Evolutionary conservation across 306 rosid genomes (phyloP), one percentile per base, ranked within the genome.

Genomic region (Benincasa hispida): DNA sequence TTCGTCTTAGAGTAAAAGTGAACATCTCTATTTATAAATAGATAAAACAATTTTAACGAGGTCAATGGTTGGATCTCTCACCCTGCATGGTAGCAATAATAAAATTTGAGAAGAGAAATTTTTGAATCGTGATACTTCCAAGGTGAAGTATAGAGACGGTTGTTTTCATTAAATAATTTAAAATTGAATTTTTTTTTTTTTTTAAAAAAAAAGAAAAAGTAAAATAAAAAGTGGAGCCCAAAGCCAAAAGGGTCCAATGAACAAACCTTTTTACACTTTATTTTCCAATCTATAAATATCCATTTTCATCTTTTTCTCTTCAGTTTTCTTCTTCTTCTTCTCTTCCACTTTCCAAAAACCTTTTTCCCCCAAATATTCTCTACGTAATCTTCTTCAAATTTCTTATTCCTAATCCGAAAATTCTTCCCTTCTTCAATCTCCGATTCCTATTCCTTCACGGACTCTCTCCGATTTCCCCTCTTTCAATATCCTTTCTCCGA

Each of bases 321-420:
- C 48, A 42, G n/a, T 45, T 17, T 10, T 45, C 50, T 45, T 42
- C 48, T 42, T 42, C 15, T 45, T 45, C 25, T 41, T 13, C 54
- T 66, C 74, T 68, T 68, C 17, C 6, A 18, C 48, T 63, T 19
- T 63, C 19, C 37, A 14, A 14, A 24, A 5, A 1, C 10, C 30
- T 19, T 61, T 17, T 61, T 65, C 18, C 72, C 72, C 72, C 24
- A 65, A 63, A 65, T 65, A 65, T 35, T 65, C 72, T 65, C 72
- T 65, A 35, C 72, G 72, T 65, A 45, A 65, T 65, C 72, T n/a
- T 39, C 72, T 8, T 14, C 28, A 1, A 3, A 14, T 50, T 69
- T 47, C 32, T 35, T 18, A 5, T 68, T 37, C 48, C 55, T 22
- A 6, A 6, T 45, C 50, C 74, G 30, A 3, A 8, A 15, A 14